phyloP scores from a whole-genome alignment of 106 monocot genomes.

The Triglochin maritima region DNA sequence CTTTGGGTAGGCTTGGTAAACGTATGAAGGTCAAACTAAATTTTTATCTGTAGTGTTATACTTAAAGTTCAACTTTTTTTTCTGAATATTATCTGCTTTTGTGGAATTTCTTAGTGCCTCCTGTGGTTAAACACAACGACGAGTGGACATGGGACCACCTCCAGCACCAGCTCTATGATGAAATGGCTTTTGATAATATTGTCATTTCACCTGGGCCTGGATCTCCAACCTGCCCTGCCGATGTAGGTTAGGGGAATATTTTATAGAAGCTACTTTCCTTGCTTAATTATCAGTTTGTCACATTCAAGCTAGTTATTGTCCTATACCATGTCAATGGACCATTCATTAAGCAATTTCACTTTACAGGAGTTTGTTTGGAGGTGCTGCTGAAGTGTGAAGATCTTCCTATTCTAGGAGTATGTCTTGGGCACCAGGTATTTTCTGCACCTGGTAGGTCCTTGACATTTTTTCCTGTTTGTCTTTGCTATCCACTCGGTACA shows the following conservation, averaged over 20 bases:
- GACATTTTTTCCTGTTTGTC: neutral
- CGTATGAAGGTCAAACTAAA: no score
- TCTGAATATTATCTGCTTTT: constrained; percentile 1
- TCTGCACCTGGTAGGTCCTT: neutral
- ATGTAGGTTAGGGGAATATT: constrained; percentile 44
- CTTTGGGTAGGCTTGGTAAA: no score
- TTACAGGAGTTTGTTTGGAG: constrained; percentile 62
- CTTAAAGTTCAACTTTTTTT: neutral
- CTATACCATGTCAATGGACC: neutral
- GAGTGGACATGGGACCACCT: constrained; percentile 85
- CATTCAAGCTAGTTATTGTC: neutral
- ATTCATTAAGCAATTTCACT: neutral
- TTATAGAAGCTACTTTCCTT: neutral
- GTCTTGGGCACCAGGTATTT: constrained; percentile 91
- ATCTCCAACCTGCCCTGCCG: constrained; percentile 57
- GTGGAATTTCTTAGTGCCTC: constrained; percentile 39
- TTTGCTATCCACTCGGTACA: neutral
- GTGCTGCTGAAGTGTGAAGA: constrained; percentile 66
- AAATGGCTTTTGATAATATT: constrained; percentile 81
- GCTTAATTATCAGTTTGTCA: neutral
- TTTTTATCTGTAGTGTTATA: neutral
- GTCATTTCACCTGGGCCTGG: constrained; percentile 98
- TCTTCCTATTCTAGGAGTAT: constrained; percentile 91
- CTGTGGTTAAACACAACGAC: constrained; percentile 84
- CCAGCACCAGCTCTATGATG: constrained; percentile 34